Base-by-base conservation (phyloP, 2,329 filamentous ascomycete species). In the Hirsutella thompsonii region DNA sequence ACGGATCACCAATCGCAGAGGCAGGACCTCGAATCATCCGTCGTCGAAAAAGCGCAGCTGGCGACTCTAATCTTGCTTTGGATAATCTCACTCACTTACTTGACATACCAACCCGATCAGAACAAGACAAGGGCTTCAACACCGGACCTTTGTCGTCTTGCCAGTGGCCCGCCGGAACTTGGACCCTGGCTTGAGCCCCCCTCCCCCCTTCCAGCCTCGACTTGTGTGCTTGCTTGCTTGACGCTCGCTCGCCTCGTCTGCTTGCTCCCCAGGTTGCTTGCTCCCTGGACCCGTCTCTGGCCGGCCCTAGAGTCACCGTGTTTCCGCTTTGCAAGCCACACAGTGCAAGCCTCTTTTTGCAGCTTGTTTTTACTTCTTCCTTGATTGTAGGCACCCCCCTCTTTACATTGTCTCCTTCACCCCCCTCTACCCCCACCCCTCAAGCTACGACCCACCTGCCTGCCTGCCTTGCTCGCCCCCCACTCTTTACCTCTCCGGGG, bases 261-360 rank as follows among this genome's bases (percentile, higher is more conserved):
- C n/a, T n/a, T n/a, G n/a, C n/a, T n/a, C n/a, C 11, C 23, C 23
- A 26, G 23, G 23, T 20, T 35, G n/a, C 16, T 35, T 18, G 14
- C n/a, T 35, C 33, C 8, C 18, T 49, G 50, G 49, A 56, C 52
- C 55, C 49, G 50, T 50, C 47, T 46, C 48, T 52, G 52, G 49
- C 49, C 49, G 49, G 47, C 50, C 47, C 55, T 51, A 50, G 21
- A 34, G 6, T 36, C 32, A 40, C 40, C 35, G 40, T 41, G 35
- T 41, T 19, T 19, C 23, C 34, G 16, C 40, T 34, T 18, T n/a
- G 14, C n/a, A 2, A 20, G 6, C 23, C 36, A 19, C 34, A 36
- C 33, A 33, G 36, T 45, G 42, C 14, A 13, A 5, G 8, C 36
- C 36, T 14, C 36, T n/a, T 14, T 23, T 14, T 21, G 41, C 39